Evolutionary conservation across 495 filamentous ascomycete species (phyloP), one percentile per base, ranked within the genome.

Genomic region (Tirmania nivea): DNA sequence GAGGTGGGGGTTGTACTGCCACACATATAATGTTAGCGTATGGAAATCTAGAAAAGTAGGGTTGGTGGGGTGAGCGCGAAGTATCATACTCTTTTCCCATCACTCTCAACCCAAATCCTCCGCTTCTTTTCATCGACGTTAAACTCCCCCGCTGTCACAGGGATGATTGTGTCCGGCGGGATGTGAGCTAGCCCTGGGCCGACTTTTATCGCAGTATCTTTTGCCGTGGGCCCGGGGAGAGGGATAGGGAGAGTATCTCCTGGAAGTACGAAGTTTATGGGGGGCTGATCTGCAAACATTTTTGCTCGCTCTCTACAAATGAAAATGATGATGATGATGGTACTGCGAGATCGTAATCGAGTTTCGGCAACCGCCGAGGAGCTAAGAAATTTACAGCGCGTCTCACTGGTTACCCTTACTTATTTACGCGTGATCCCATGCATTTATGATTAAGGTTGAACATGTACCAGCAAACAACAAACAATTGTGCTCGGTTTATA

Each of bases 131-230:
- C 69, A 65, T 96, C 86, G 34, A 78, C 78, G 35, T 78, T 74
- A 17, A 96, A 69, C 21, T 83, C 68, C 35, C 92, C 90, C n/a
- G 86, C 79, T 52, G 84, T 76, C 17, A 81, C 82, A 16, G 87
- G 77, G 34, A 78, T 70, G 51, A 95, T 72, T 34, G 78, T 77
- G 52, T 70, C 70, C 21, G 84, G 82, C 21, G 78, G 81, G 45
- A 77, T 75, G 61, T 86, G 81, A 21, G 75, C 77, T 36, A 95
- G 73, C 35, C 90, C 90, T 10, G 86, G 84, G 34, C 90, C 90
- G 34, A 97, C 73, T 59, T 81, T 82, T 55, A 97, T 72, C 31
- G 86, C 73, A 53, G 75, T 71, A 58, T 76, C 77, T 17, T 72
- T 73, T 57, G 78, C 78, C 35, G 71, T 70, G 1, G 85, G 74